Evolutionary conservation across 164 flowering plant species (phyloP), one percentile per base, ranked within the genome.

Genomic region (Annona squamosa): DNA sequence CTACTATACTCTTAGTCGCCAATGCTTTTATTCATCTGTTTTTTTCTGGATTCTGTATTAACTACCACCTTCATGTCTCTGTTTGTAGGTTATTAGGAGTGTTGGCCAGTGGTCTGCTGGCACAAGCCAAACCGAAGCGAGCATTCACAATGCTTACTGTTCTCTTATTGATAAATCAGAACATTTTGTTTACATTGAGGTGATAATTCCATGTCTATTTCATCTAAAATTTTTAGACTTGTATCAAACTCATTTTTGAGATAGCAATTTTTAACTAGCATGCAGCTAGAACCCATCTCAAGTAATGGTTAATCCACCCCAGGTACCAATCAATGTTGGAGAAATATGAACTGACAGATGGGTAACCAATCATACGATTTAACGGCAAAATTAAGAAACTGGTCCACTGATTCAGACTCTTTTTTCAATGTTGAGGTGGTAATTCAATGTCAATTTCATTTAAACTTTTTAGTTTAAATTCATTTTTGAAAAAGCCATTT

Each of bases 71-170:
- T 44, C 17, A 16, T 42, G 45, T 9, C 66, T 63, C 37, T n/a
- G 12, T 41, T 66, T 77, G 62, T 85, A 93, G 99, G 82, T 96
- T 62, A 81, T 96, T 73, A 85, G 99, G 79, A 96, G 99, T 83
- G 99, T 96, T 73, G 90, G 98, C 77, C 99, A 90, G 73, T 96
- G 99, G 99, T 96, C 99, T 78, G 98, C 99, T 79, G 99, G 99
- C 72, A 93, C 99, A 44, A 87, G 98, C 81, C 99, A 89, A 87
- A 81, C 84, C 78, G 99, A 96, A 80, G 95, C 90, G 70, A 93
- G 99, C 81, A 93, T 93, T 77, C 99, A 96, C 78, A 88, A 76
- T 84, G 97, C 99, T 61, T 93, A 96, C 78, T 90, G 97, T 79
- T 89, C 97, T 73, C 92, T 96, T 16, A 96, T 96, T 75, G 97